Base-by-base conservation (phyloP, 2,329 filamentous ascomycete genomes). In the Pseudogymnoascus sp. region DNA sequence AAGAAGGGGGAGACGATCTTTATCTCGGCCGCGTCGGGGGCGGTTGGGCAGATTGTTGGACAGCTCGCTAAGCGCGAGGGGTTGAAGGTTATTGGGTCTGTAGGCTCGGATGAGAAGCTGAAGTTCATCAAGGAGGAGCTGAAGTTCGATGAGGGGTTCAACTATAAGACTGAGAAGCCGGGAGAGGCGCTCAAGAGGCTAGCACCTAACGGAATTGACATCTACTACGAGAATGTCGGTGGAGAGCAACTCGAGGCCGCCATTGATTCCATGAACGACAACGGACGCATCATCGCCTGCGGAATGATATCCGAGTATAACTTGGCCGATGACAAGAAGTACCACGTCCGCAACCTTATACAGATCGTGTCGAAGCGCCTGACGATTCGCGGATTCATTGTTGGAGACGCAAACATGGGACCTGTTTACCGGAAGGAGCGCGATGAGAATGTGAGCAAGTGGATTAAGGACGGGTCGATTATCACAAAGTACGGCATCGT, bases 181-280 rank as follows among this genome's bases (percentile, higher is more conserved):
- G 73, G 76, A 0, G 84, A 87, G 42, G 88, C 87, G 0, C 78
- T 92, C 59, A 75, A 79, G 68, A 81, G 87, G 64, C 80, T 91
- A 6, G 87, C 87, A 0, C 88, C 88, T 1, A 75, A 90, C 21
- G 89, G 89, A 6, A 80, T 93, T 65, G 88, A 92, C 72, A 91
- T 92, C 73, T 91, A 91, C 78, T 93, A 87, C 71, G 89, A 92
- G 76, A 92, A 91, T 69, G 89, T 90, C 6, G 89, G 89, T 19
- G 89, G 88, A 40, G 87, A 90, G 75, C 86, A 89, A 67, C 79
- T 91, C 62, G 85, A 89, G 68, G 87, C 87, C 40, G 86, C 87
- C 0, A 75, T 92, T 59, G 78, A 82, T 26, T 78, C 79, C 61
- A 79, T 90, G 76, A 90, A 89, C 65, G 69, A 78, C 62, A 83